Conservation (phyloP, 495 filamentous ascomycete genomes). For the Aspergillus sclerotioniger region DNA sequence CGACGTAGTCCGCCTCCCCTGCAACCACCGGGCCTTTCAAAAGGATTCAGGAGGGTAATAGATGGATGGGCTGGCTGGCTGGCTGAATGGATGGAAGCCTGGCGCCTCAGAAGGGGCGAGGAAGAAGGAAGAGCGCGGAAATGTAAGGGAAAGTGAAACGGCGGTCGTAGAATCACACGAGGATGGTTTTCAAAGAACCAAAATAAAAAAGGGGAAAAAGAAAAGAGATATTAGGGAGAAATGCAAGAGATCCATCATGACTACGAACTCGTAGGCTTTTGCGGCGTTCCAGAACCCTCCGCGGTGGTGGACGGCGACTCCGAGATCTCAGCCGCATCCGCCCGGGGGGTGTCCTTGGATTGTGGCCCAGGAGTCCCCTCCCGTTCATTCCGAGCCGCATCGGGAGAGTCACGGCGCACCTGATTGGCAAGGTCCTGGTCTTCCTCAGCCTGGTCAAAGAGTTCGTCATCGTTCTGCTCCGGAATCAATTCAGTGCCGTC, state of each 20-base stretch:
- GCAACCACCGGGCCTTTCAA: background rate
- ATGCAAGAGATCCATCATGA: constrained; percentile 19
- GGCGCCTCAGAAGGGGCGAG: constrained; percentile 8
- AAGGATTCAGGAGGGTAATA: background rate
- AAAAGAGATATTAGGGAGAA: constrained; percentile 4
- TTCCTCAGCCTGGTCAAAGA: constrained; percentile 84
- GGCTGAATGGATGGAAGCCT: constrained; percentile 13
- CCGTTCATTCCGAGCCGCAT: constrained; percentile 44
- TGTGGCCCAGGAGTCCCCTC: constrained; percentile 61
- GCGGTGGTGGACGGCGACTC: constrained; percentile 49
- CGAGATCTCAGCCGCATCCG: constrained; percentile 37
- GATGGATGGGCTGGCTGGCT: constrained; percentile 5
- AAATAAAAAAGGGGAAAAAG: constrained; percentile 17
- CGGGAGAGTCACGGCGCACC: constrained; percentile 44
- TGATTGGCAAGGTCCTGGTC: constrained; percentile 69
- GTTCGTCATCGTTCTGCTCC: constrained; percentile 82
- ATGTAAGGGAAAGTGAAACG: constrained; percentile 6
- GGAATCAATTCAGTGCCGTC: constrained; percentile 89
- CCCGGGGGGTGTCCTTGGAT: constrained; percentile 26
- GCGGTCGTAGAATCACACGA: constrained; percentile 27
- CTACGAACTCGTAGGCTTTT: constrained; percentile 33
- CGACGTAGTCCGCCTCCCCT: constrained; percentile 3
- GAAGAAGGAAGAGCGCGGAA: constrained; percentile 6
- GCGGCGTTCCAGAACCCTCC: constrained; percentile 26
- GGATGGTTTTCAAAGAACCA: constrained; percentile 24